These are phyloP conservation scores for Piromyces finnis DNA, from an alignment of 192 early-diverging fungal species.

Conservation along the genomic window DNA sequence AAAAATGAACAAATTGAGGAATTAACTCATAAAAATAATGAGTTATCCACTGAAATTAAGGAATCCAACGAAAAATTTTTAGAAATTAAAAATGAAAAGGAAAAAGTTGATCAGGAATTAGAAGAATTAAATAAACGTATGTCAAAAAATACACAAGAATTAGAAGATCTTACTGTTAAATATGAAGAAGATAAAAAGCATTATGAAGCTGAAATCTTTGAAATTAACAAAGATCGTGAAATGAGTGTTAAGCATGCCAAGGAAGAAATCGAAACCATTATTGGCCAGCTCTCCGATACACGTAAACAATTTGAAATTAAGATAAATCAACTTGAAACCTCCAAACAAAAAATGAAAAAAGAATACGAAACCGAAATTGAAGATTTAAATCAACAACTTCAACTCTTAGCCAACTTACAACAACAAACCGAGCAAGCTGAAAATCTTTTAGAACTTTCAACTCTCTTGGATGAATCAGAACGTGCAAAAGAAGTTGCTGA, in stretches of 20 bases:
- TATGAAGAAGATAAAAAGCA: not conserved
- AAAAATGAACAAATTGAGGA: not conserved
- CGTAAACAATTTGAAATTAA: not conserved
- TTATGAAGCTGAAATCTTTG: not conserved
- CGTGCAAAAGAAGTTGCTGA: not conserved
- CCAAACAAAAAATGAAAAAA: not conserved
- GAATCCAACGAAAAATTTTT: not conserved
- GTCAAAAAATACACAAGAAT: not conserved
- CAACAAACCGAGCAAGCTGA: not conserved
- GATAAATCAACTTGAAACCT: not conserved
- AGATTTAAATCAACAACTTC: not conserved
- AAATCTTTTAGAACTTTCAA: not conserved
- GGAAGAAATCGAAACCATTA: not conserved
- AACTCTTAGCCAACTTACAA: not conserved
- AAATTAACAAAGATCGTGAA: not conserved
- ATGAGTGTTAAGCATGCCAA: not conserved
- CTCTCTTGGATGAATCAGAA: not conserved
- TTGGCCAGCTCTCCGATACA: not conserved
- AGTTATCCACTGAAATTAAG: not conserved
- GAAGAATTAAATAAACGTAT: not conserved
- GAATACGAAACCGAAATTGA: not conserved
- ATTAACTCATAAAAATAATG: not conserved
- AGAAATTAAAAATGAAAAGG: not conserved
- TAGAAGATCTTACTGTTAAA: not conserved
- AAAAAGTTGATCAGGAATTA: not conserved